Base-by-base conservation (phyloP, 2,329 filamentous ascomycete genomes). In the Paecilomyces variotii region DNA sequence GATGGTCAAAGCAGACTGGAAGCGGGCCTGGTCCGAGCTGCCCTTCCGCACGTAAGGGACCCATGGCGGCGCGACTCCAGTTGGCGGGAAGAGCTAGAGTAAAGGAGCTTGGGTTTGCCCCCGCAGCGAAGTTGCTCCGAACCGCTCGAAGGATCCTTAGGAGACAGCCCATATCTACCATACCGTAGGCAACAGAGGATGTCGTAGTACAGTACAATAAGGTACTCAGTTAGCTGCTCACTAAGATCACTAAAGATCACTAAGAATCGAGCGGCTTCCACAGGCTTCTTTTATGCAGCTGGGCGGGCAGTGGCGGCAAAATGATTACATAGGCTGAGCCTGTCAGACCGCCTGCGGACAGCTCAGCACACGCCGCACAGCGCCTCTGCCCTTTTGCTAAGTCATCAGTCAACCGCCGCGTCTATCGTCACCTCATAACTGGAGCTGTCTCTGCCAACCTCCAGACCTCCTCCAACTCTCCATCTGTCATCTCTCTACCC, bases 351-450 rank as follows among this genome's bases (percentile, higher is more conserved):
- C 28, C 25, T 51, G 55, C 59, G 45, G 57, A 57, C 59, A 57
- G 53, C 52, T 19, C 53, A 50, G 57, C 26, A 25, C 26, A 12
- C 14, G 19, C 14, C 4, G 63, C 60, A 63, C 63, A 60, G 34
- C 28, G 64, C 65, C 67, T 59, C 58, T 25, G 24, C 4, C 55
- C 19, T 19, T 56, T 69, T 32, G 68, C 71, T 72, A 72, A 63
- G 64, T 72, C 69, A 72, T 66, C 69, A 61, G 57, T 57, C 54
- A 55, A 51, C 56, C 56, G 57, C 56, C 57, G 60, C 56, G 61
- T 57, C 58, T 71, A 74, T 74, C 72, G 72, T 74, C 71, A 73
- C 71, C 63, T 70, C 68, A 70, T 68, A 71, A 70, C 66, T 65
- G 65, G 66, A 70, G 65, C 67, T 68, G 59, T 60, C 60, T 62